phyloP scores from a whole-genome alignment of 129 eudicot species.

The Artemisia argyi region DNA sequence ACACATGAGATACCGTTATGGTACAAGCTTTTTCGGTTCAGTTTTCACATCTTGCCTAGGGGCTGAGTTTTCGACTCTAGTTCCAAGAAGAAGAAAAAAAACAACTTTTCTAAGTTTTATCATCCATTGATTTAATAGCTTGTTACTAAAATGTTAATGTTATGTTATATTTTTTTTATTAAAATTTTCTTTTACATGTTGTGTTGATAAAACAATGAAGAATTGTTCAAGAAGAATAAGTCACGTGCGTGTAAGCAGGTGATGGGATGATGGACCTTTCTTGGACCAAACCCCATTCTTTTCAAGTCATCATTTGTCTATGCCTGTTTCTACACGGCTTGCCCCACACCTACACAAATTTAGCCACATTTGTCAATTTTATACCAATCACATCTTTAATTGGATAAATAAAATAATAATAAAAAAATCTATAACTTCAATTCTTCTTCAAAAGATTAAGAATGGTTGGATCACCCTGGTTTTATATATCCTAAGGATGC shows the following conservation, averaged over 20 bases:
- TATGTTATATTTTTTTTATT: neutral
- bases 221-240: conserved; percentile 24
- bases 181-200: neutral
- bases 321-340: conserved; percentile 34
- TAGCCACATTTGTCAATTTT: neutral
- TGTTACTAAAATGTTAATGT: neutral
- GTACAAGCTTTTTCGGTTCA: too few species aligned
- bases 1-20: too few species aligned
- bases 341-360: conserved; percentile 20
- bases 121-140: neutral
- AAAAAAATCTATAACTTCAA: too few species aligned
- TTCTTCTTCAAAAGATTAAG: too few species aligned
- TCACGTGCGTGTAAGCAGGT: conserved; percentile 32
- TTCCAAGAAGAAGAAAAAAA: too few species aligned
- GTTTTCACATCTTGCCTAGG: too few species aligned
- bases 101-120: too few species aligned
- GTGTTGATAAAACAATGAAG: conserved; percentile 7
- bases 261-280: conserved; percentile 31
- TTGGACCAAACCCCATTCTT: conserved; percentile 30
- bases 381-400: neutral
- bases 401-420: too few species aligned
- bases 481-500: too few species aligned
- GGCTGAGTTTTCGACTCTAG: too few species aligned
- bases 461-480: too few species aligned
- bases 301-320: conserved; percentile 10